phyloP scores from a whole-genome alignment of 176 grass and related monocot species.

The Cenchrus americanus region DNA sequence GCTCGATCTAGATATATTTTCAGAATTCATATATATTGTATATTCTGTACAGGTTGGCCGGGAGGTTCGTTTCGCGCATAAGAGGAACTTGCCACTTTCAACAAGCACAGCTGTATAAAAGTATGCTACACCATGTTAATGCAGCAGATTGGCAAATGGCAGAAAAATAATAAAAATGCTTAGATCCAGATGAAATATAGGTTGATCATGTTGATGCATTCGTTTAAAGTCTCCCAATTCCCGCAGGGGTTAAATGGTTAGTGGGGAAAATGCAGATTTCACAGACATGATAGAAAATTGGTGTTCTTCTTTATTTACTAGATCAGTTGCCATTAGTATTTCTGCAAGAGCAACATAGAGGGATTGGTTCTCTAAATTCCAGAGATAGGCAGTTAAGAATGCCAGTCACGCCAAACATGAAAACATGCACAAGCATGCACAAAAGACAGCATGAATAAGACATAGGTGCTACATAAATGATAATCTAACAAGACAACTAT shows the following conservation, averaged over 20 bases:
- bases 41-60: constrained; percentile 91
- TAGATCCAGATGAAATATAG: constrained; percentile 15
- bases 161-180: neutral
- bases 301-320: neutral
- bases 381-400: constrained; percentile 1
- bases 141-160: neutral
- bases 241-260: neutral
- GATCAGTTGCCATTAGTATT: neutral
- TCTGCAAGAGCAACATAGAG: neutral
- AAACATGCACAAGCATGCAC: constrained; percentile 30
- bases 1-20: constrained; percentile 78
- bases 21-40: constrained; percentile 79
- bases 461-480: constrained; percentile 4
- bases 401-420: constrained; percentile 8
- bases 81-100: constrained; percentile 88
- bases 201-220: neutral
- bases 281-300: neutral
- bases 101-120: constrained; percentile 62
- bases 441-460: neutral
- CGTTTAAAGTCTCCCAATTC: neutral
- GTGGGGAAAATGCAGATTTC: neutral
- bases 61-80: constrained; percentile 78
- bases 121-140: constrained; percentile 30
- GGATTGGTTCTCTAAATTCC: constrained; percentile 5
- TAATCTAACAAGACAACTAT: neutral